A percentile compares a stretch with the other conserved stretches of the same genome.
Evolutionary conservation across 768 basidiomycete genomes (phyloP).

Genomic region (Lactarius pseudohatsudake): DNA sequence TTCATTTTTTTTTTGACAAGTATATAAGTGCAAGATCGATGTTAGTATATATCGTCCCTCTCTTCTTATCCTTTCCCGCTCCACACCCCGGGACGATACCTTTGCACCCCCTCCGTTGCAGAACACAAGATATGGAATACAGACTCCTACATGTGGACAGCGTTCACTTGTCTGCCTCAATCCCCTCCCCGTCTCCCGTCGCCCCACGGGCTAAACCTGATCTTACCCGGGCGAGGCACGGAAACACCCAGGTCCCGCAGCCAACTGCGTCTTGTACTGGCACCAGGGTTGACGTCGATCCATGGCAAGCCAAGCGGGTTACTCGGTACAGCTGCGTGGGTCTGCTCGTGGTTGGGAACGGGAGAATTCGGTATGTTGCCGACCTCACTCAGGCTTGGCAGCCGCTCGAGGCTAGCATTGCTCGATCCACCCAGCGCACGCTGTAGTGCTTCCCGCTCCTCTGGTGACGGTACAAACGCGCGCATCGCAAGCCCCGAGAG

Average conservation of each 20-base stretch:
- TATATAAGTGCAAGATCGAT: slow-evolving; percentile 18
- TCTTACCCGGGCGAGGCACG: slow-evolving; percentile 63
- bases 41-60: slow-evolving; percentile 10
- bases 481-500: slow-evolving; percentile 51
- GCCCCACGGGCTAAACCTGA: slow-evolving; percentile 81
- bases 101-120: slow-evolving; percentile 2
- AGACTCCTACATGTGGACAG: slow-evolving; percentile 13
- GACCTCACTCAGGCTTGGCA: slow-evolving; percentile 77
- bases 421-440: slow-evolving; percentile 74
- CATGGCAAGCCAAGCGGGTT: slow-evolving; percentile 31
- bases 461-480: slow-evolving; percentile 86
- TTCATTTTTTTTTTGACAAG: not conserved
- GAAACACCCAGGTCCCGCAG: slow-evolving; percentile 43
- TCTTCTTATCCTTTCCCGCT: not conserved
- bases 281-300: slow-evolving; percentile 20
- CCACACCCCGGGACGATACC: not conserved
- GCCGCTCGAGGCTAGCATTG: slow-evolving; percentile 72
- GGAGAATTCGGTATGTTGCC: slow-evolving; percentile 73
- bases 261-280: slow-evolving; percentile 56
- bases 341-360: slow-evolving; percentile 46
- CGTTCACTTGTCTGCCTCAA: slow-evolving; percentile 20
- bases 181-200: slow-evolving; percentile 53
- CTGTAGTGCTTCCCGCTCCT: slow-evolving; percentile 81
- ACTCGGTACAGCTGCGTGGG: slow-evolving; percentile 1
- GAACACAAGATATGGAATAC: slow-evolving; percentile 18